A percentile compares a stretch with the other conserved stretches of the same genome.
Evolutionary conservation across 805 yeast genomes (phyloP).

Genomic region (Yarrowia porcina): DNA sequence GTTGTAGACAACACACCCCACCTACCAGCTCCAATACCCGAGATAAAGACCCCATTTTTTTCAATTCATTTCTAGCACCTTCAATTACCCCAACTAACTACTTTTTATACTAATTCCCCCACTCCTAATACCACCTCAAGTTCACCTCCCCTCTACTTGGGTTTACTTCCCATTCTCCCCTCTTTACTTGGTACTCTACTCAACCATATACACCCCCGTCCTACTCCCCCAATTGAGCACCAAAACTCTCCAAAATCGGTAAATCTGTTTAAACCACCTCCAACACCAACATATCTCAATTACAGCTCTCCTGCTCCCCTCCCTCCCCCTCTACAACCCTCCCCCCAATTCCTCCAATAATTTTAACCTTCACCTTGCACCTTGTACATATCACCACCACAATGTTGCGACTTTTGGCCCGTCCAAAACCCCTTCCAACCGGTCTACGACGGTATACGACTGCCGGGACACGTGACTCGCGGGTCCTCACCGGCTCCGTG

Average conservation of each 20-base stretch:
- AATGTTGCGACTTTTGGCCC: background rate
- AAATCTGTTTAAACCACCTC: background rate
- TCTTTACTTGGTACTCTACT: no score
- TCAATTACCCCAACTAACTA: no score
- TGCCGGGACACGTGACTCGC: slow-evolving; percentile 27
- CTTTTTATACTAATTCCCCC: no score
- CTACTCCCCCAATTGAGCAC: background rate
- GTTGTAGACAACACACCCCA: no score
- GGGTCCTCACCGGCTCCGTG: background rate
- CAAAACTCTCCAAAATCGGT: background rate
- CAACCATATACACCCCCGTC: background rate
- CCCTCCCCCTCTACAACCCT: background rate
- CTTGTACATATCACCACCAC: background rate
- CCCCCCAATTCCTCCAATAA: background rate
- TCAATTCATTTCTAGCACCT: no score
- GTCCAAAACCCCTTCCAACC: background rate
- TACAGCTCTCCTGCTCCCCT: background rate
- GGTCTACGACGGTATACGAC: slow-evolving; percentile 27
- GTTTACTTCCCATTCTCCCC: no score
- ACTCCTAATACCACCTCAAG: no score
- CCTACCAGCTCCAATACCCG: no score
- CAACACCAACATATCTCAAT: background rate
- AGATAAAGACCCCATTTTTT: no score
- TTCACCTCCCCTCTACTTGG: no score
- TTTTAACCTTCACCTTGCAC: background rate